Conservation (phyloP, 768 basidiomycete genomes). For the Rossbeevera mucosa region DNA sequence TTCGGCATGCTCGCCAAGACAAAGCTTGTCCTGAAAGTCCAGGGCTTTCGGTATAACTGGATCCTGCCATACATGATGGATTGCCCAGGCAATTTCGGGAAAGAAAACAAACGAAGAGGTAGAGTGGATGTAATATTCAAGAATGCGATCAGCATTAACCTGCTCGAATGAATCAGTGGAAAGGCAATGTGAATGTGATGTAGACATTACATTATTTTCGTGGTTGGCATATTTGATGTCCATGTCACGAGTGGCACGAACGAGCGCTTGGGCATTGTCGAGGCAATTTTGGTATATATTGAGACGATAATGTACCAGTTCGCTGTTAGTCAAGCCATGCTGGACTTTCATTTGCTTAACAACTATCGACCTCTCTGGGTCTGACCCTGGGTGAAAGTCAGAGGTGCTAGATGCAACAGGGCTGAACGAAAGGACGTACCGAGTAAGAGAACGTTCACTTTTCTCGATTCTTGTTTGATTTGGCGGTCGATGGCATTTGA, state of each 20-base stretch:
- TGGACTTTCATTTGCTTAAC: slow-evolving; percentile 4
- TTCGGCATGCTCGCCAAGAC: background rate
- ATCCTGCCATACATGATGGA: slow-evolving; percentile 4
- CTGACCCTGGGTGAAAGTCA: background rate
- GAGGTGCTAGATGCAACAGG: background rate
- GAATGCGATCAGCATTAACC: background rate
- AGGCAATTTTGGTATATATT: background rate
- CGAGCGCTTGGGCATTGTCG: background rate
- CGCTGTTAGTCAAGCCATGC: slow-evolving; percentile 1
- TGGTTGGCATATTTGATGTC: background rate
- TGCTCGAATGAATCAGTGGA: background rate
- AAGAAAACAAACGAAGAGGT: background rate
- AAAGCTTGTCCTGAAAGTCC: background rate
- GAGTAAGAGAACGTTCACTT: slow-evolving; percentile 1
- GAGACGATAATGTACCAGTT: background rate
- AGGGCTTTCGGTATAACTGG: background rate
- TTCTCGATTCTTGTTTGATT: slow-evolving; percentile 3
- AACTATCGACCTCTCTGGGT: background rate
- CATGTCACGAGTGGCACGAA: background rate
- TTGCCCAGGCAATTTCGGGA: background rate
- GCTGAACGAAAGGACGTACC: background rate
- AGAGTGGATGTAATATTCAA: background rate
- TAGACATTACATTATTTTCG: background rate
- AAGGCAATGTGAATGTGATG: background rate
- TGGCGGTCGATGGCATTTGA: slow-evolving; percentile 5